Evolutionary conservation across 345 rosid genomes (phyloP).

Genomic region (Angophora floribunda): DNA sequence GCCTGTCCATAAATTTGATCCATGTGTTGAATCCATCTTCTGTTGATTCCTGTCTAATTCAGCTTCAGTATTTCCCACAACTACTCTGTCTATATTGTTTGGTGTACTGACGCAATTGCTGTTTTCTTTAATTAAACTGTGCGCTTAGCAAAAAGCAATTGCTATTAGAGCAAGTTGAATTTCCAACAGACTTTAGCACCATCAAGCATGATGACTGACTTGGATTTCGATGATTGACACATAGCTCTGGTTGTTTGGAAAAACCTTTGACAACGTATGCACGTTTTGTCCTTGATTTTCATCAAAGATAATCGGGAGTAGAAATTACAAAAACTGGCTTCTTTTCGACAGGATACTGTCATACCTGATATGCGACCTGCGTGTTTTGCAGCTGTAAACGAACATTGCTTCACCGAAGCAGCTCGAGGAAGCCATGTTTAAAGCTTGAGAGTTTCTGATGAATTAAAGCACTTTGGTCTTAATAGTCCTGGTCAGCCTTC

Average conservation of each 20-base stretch:
- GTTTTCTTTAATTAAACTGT: neutral
- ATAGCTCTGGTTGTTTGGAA: neutral
- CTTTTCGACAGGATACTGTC: neutral
- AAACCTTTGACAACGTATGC: neutral
- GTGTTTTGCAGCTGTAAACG: neutral
- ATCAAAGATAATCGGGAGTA: neutral
- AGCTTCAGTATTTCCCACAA: neutral
- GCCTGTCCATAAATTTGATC: neutral
- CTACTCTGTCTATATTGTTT: neutral
- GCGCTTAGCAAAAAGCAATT: neutral
- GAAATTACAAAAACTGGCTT: neutral
- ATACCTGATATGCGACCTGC: neutral
- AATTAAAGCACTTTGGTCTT: neutral
- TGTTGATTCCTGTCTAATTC: neutral
- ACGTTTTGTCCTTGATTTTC: neutral
- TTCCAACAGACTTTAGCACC: neutral
- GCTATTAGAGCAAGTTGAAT: neutral
- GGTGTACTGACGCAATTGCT: neutral
- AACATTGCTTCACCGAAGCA: neutral
- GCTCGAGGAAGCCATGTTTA: neutral
- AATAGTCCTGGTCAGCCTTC: neutral
- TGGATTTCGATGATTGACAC: neutral
- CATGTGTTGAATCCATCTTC: neutral
- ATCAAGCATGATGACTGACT: neutral
- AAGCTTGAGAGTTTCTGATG: neutral